Base-by-base conservation (phyloP, 176 grass and related monocot genomes). In the Musa itinerans region DNA sequence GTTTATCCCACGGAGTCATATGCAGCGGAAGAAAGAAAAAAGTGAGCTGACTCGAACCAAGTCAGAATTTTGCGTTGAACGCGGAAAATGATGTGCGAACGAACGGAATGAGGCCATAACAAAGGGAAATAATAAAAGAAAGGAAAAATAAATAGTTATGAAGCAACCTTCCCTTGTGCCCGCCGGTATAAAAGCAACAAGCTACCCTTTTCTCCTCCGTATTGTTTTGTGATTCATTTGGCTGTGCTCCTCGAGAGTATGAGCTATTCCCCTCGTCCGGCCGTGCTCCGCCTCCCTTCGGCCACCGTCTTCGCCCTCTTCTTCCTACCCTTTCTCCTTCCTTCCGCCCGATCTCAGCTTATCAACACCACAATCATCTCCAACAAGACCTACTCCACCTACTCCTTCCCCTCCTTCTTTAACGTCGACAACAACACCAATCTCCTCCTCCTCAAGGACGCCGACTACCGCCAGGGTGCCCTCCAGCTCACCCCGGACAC, bases 401-500 rank as follows among this genome's bases (percentile, higher is more conserved):
- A 78, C 82, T 68, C 56, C 75, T 91, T 87, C 76, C 68, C 86
- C 65, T 0, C 0, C 43, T 93, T 97, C 78, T 22, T 55, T 0
- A 0, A 0, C 2, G 15, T n/a, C 49, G 11, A 52, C 6, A 0
- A 1, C 0, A 1, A 2, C 20, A 15, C 3, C 23, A 78, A 78
- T 52, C 80, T 80, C 0, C 9, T 82, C n/a, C 1, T 13, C 0
- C 0, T 0, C 11, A 53, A 79, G 61, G 53, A 90, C 58, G 65
- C 0, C 78, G 11, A 85, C 76, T 13, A 0, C 43, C 21, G 15
- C 15, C 29, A 11, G 9, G 6, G 52, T 1, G 86, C 84, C 16
- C 84, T 98, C 14, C 95, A 94, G 80, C 26, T 98, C 86, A 98
- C 95, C 19, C 80, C 88, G 11, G 88, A 98, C 43, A 73, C 11